Conservation (phyloP, 805 yeast genomes). For the Candida tibetensis region DNA sequence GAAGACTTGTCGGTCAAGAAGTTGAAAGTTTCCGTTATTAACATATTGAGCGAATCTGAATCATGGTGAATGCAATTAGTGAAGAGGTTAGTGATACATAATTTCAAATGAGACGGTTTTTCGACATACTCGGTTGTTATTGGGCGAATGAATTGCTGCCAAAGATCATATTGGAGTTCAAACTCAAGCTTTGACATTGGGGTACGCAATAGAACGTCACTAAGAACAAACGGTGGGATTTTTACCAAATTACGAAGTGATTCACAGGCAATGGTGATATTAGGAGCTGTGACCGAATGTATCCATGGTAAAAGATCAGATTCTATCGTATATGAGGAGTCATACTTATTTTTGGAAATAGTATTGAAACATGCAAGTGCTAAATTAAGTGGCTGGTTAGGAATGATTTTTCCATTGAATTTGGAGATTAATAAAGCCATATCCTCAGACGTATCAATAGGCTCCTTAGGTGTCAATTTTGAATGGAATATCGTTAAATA, state of each 20-base stretch:
- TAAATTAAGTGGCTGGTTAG: not conserved
- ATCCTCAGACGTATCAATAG: not conserved
- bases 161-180: conserved; percentile 35
- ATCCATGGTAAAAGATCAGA: conserved; percentile 26
- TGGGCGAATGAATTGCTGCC: conserved; percentile 25
- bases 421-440: not conserved
- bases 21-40: conserved; percentile 17
- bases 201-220: conserved; percentile 38
- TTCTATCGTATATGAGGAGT: conserved; percentile 2
- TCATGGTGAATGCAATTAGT: conserved; percentile 27
- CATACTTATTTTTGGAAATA: not conserved
- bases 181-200: conserved; percentile 32
- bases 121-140: conserved; percentile 22
- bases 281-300: conserved; percentile 27
- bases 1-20: conserved; percentile 17
- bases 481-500: not conserved
- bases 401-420: not conserved
- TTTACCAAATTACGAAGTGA: conserved; percentile 24
- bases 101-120: conserved; percentile 16
- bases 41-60: conserved; percentile 16
- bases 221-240: conserved; percentile 39
- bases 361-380: not conserved
- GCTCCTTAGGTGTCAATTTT: not conserved
- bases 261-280: conserved; percentile 31
- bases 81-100: conserved; percentile 25